Evolutionary conservation across 345 rosid genomes (phyloP), one percentile per base, ranked within the genome.

Genomic region (Citrus australasica): DNA sequence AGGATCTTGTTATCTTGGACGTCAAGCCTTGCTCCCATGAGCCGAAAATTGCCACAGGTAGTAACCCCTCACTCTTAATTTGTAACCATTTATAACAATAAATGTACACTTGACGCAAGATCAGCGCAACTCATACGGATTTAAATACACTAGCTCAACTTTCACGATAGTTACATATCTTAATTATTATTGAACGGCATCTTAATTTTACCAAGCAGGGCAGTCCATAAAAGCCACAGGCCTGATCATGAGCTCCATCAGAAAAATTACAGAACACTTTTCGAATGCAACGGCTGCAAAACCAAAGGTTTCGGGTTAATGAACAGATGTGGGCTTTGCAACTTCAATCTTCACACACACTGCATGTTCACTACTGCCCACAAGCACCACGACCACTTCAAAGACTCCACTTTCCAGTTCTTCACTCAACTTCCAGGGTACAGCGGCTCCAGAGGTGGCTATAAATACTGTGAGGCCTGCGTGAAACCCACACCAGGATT

Each of bases 1-100:
- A 78, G 51, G 87, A 85, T 51, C 72, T 85, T 24, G 40, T 83
- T 37, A 76, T 85, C 35, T 59, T 82, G 67, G 88, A 85, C 60
- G 80, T 79, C 19, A 84, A 77, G 4, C 87, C 83, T 38, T 75
- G 51, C 1, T 9, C 58, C 17, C 35, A 13, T 42, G 73, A 32
- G 10, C 16, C 27, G 13, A 27, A 69, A 46, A 6, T 46, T 46
- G 51, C n/a, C 10, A 40, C 56, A 46, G 17, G 17, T 46, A 11
- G 51, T 3, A 14, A 11, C 4, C 5, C 16, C 51, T 1, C 14
- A 46, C 17, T 3, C 17, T 11, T 46, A 11, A 46, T 46, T 46
- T 46, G 51, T 11, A 46, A 46, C 51, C 16, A 46, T 46, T 46
- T 46, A 13, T 11, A 11, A 46, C 5, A 46, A 46, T 46, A 46